Evolutionary conservation across 495 filamentous ascomycete species (phyloP), one percentile per base, ranked within the genome.

Genomic region (Hyaloscypha finlandica): DNA sequence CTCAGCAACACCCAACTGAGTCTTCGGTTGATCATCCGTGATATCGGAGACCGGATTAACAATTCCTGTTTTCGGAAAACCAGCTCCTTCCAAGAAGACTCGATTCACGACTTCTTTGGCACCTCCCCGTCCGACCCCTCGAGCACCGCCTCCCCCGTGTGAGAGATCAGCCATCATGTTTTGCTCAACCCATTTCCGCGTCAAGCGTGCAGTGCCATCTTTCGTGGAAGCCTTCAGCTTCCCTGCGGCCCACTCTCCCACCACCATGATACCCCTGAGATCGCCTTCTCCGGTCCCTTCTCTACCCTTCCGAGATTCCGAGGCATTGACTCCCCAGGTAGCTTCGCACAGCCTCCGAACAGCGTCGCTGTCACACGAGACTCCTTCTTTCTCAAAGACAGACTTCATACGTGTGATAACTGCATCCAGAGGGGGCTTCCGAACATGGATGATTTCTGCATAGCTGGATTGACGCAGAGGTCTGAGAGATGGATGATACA

Each of bases 221-320:
- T 68, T 70, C 45, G 72, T 56, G 66, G 74, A 81, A 16, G 90
- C 86, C 67, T 86, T 84, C 39, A 97, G 78, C 71, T 92, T 92
- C 33, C 89, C 85, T 37, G 95, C 94, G 52, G 95, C 91, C 92
- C 94, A 97, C 82, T 99, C 94, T 32, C 91, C 92, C 8, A 94
- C 91, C 9, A 99, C 95, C 81, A 99, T 90, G 32, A 97, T 85
- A 29, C 93, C 92, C 69, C 95, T 86, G 39, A 99, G 89, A 75
- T 99, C 95, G 45, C 95, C 95, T 72, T 97, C 93, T 12, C 88
- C 88, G 55, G 88, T 90, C 25, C 88, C 85, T 62, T 73, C 71
- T 33, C 51, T 61, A 30, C 71, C 71, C 66, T 70, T 73, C 19
- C 63, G 61, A 51, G 71, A 70, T 57, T 73, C 71, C 31, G 39